Evolutionary conservation across 148 eudicot genomes (phyloP).

Genomic region (Drosera capensis): DNA sequence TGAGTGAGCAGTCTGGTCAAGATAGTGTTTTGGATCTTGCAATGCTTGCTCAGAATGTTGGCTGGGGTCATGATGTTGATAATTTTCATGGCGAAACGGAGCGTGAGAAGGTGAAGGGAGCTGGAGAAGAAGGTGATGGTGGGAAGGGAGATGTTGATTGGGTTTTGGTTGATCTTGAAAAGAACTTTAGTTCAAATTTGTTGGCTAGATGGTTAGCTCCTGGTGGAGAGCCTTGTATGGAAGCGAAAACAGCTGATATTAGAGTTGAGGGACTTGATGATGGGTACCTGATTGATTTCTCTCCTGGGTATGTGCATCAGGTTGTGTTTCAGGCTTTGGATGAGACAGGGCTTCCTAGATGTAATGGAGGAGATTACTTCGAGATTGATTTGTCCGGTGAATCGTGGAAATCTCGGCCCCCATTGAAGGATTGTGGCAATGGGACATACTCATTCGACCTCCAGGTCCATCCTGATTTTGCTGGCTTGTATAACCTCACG

Average conservation of each 20-base stretch:
- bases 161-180: slow-evolving; percentile 29
- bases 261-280: slow-evolving; percentile 38
- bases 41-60: neutral
- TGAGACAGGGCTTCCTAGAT: slow-evolving; percentile 39
- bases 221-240: slow-evolving; percentile 52
- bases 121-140: neutral
- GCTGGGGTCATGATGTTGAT: neutral
- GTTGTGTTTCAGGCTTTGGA: slow-evolving; percentile 69
- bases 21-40: slow-evolving; percentile 3
- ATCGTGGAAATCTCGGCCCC: slow-evolving; percentile 75
- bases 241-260: slow-evolving; percentile 46
- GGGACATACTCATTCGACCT: slow-evolving; percentile 61
- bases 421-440: slow-evolving; percentile 53
- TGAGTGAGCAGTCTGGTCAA: slow-evolving; percentile 2
- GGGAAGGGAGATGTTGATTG: slow-evolving; percentile 8
- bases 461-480: slow-evolving; percentile 77
- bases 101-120: neutral
- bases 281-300: slow-evolving; percentile 13
- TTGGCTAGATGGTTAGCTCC: slow-evolving; percentile 41
- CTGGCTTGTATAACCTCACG: slow-evolving; percentile 60
- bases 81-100: neutral
- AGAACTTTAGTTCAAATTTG: slow-evolving; percentile 40
- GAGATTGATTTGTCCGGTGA: slow-evolving; percentile 69
- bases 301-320: slow-evolving; percentile 55
- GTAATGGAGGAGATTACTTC: slow-evolving; percentile 81